Conservation (phyloP, 2,329 filamentous ascomycete species). For the Colletotrichum higginsianum region DNA sequence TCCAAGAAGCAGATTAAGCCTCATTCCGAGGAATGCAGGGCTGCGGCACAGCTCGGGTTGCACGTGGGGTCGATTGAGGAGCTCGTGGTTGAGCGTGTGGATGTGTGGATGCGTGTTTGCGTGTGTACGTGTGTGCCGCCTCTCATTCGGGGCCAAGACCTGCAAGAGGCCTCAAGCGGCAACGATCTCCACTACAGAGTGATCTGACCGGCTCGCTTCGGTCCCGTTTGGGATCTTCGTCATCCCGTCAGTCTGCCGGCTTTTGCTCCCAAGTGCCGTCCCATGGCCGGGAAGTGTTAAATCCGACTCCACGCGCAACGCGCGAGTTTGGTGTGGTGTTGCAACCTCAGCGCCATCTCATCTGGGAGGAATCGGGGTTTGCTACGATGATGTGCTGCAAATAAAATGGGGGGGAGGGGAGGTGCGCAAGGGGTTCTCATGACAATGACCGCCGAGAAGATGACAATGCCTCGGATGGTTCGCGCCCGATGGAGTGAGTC, state of each 20-base stretch:
- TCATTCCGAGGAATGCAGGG: neutral
- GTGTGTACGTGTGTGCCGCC: neutral
- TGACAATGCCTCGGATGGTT: no score
- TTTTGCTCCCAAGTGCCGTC: neutral
- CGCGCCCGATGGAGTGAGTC: no score
- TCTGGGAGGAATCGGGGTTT: neutral
- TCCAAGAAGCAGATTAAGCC: neutral
- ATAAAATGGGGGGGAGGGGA: no score
- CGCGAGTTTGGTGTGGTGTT: no score
- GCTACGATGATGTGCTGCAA: no score
- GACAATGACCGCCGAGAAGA: no score
- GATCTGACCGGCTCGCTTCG: neutral
- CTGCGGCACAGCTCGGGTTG: neutral
- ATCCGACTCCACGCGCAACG: neutral
- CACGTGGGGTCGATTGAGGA: neutral
- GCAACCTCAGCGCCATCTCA: neutral
- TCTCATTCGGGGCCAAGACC: slow-evolving; percentile 1
- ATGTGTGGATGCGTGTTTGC: no score
- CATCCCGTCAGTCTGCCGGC: neutral
- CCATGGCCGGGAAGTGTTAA: neutral
- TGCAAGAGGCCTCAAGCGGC: neutral
- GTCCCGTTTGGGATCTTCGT: neutral
- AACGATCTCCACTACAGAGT: neutral
- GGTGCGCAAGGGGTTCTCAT: no score
- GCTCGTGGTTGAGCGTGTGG: no score